These are phyloP conservation scores for Brasilioporus rufonigricans DNA, from an alignment of 768 basidiomycete genomes.

Conservation along the genomic window DNA sequence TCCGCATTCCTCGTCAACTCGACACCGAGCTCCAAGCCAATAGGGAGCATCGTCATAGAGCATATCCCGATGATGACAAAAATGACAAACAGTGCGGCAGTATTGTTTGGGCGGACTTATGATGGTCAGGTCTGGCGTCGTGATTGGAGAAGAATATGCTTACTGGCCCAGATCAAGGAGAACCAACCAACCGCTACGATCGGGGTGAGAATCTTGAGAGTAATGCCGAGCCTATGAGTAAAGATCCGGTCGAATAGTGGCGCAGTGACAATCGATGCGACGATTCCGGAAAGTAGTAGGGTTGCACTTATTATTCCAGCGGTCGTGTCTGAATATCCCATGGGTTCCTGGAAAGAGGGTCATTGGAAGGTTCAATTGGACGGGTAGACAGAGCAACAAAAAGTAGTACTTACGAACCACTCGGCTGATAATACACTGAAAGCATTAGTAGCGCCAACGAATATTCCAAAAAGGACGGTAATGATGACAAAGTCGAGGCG, in stretches of 20 bases:
- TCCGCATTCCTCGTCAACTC: conserved; percentile 81
- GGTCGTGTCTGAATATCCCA: conserved; percentile 65
- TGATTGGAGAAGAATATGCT: conserved; percentile 15
- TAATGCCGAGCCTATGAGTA: conserved; percentile 64
- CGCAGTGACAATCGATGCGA: conserved; percentile 63
- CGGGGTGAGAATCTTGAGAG: conserved; percentile 60
- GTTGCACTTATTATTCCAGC: conserved; percentile 71
- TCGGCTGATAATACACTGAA: conserved; percentile 68
- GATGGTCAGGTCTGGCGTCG: background rate
- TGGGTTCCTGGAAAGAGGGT: conserved; percentile 63
- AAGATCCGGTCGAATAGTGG: conserved; percentile 84
- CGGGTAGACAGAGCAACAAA: background rate
- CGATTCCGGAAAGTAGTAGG: conserved; percentile 67
- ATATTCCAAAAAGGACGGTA: conserved; percentile 55
- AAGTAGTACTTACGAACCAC: conserved; percentile 51
- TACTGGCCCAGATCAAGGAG: conserved; percentile 79
- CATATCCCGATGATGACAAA: conserved; percentile 66
- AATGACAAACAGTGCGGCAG: conserved; percentile 58
- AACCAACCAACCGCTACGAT: conserved; percentile 64
- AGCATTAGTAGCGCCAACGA: conserved; percentile 63
- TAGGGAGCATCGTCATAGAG: conserved; percentile 69
- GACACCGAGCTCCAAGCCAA: conserved; percentile 73
- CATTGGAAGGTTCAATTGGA: background rate
- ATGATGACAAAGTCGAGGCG: conserved; percentile 69
- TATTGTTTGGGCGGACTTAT: conserved; percentile 61